Base-by-base conservation (phyloP, 2,329 filamentous ascomycete genomes). In the Dryadomyces quercus-mongolicae region DNA sequence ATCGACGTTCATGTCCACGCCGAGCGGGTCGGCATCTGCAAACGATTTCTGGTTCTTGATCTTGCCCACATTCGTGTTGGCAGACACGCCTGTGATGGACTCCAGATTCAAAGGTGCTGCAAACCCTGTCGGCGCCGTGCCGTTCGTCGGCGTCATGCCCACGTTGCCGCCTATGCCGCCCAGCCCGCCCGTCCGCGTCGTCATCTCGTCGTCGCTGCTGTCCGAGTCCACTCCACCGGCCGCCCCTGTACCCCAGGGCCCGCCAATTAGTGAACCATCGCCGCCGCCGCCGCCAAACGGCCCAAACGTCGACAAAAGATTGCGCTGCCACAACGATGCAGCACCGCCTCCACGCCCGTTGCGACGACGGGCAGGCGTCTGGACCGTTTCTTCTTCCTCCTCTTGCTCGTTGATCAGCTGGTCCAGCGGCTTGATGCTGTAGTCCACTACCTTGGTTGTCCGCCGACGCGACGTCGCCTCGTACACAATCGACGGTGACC, bases 11-110 rank as follows among this genome's bases (percentile, higher is more conserved):
- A 92, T 74, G 65, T 97, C 91, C 38, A 98, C 90, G 10, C 93
- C 93, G 3, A 98, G 78, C 47, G 93, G 93, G 65, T 97, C 93
- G 3, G 91, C 88, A 71, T 98, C 93, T 21, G 92, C 92, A 49
- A 96, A 77, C 4, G 88, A 84, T 66, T 95, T 94, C 64, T 85
- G 87, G 65, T 95, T 91, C 71, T 94, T 96, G 63, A 97, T 78
- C 69, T 92, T 96, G 60, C 93, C 93, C 42, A 97, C 82, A 60
- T 94, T 93, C 10, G 88, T 86, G 4, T 89, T 72, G 1, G 72
- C 73, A 6, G 73, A 72, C 16, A 68, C 59, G 38, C 69, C 72
- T 16, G 67, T 70, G 25, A 64, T 57, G 12, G 64, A 63, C 49
- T 77, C 75, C 1, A 67, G 63, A 51, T 70, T 71, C 25, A 70